phyloP scores from a whole-genome alignment of 495 filamentous ascomycete species.

The Aspergillus bridgeri region DNA sequence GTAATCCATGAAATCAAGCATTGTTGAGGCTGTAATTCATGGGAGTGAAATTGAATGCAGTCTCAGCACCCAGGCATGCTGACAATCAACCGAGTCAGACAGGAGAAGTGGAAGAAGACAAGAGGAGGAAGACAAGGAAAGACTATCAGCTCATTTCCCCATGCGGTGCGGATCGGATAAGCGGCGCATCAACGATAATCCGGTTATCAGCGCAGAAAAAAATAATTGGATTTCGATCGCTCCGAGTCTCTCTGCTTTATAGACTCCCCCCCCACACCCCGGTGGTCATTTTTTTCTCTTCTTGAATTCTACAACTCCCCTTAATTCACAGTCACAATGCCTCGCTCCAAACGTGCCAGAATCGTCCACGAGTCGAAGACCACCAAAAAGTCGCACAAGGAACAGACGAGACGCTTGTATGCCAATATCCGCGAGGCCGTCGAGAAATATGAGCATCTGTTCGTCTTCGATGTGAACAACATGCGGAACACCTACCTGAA shows the following conservation, averaged over 20 bases:
- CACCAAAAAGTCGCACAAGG: constrained; percentile 83
- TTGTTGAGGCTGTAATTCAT: constrained; percentile 37
- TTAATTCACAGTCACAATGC: constrained; percentile 60
- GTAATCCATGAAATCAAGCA: constrained; percentile 99
- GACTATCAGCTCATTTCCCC: constrained; percentile 33
- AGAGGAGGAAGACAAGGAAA: neutral
- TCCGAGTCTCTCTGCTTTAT: constrained; percentile 14
- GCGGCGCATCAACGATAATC: constrained; percentile 37
- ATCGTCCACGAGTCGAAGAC: constrained; percentile 86
- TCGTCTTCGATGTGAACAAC: constrained; percentile 92
- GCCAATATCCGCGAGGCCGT: constrained; percentile 81
- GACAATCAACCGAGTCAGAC: constrained; percentile 2
- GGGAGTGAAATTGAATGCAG: neutral
- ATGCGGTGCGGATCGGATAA: constrained; percentile 34
- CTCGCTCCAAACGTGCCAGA: constrained; percentile 89
- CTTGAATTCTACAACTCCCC: neutral
- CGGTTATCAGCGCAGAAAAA: constrained; percentile 45
- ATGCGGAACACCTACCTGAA: constrained; percentile 99
- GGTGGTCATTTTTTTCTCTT: neutral
- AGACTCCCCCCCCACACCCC: constrained; percentile 3
- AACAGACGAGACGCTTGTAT: constrained; percentile 84
- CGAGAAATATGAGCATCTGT: constrained; percentile 81
- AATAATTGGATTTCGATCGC: constrained; percentile 18
- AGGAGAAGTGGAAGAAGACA: neutral
- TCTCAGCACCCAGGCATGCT: neutral